Evolutionary conservation across 202 grass and related monocot genomes (phyloP).

Genomic region (Alloteropsis angusta): DNA sequence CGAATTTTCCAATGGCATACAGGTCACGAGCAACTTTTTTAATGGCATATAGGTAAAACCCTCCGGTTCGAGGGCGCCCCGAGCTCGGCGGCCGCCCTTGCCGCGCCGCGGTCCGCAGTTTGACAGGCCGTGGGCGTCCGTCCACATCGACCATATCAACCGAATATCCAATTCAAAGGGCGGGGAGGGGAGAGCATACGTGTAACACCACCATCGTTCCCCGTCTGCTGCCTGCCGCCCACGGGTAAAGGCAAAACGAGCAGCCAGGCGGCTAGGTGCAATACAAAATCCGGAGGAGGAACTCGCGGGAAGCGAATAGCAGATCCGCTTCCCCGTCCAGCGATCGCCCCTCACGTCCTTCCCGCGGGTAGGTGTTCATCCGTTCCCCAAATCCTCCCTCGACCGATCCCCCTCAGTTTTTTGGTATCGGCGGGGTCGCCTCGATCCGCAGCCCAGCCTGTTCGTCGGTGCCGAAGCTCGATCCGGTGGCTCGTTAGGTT

Average conservation of each 20-base stretch:
- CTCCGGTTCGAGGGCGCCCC: background rate
- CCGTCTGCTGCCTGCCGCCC: background rate
- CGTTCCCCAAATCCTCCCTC: background rate
- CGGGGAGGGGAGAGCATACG: constrained; percentile 8
- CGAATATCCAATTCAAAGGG: constrained; percentile 24
- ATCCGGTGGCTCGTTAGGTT: background rate
- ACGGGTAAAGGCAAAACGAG: background rate
- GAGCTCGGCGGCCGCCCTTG: background rate
- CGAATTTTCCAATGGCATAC: too few relatives aligned
- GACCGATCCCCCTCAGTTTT: background rate
- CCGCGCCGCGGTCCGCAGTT: background rate
- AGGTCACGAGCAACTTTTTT: too few relatives aligned
- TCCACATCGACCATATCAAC: background rate
- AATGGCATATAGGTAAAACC: too few relatives aligned
- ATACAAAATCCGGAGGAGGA: background rate
- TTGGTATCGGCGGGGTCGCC: background rate
- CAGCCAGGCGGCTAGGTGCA: background rate
- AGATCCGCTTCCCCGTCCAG: background rate
- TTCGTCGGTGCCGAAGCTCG: background rate
- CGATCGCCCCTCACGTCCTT: constrained; percentile 5
- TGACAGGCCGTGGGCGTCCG: background rate
- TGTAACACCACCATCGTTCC: background rate
- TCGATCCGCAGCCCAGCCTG: background rate
- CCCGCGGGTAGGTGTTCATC: background rate
- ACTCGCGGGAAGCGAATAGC: background rate